Evolutionary conservation across 352 stramenopile species (phyloP), one percentile per base, ranked within the genome.

Genomic region (Thalassiosira exigua): DNA sequence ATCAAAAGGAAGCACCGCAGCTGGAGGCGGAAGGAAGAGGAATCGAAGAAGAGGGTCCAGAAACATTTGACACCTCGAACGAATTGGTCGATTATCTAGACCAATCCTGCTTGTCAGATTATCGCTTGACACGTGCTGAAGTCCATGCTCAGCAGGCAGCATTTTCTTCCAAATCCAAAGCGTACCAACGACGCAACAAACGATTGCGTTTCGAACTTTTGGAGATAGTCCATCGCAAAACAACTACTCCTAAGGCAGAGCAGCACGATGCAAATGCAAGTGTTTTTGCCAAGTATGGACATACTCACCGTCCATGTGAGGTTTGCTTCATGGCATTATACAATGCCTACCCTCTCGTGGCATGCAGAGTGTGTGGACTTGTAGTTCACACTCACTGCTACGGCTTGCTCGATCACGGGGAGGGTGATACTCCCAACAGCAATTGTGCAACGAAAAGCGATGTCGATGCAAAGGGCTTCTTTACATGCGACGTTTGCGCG

Each of bases 201-300:
- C 54, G 64, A 44, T 69, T 84, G 41, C 33, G 76, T 29, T 65
- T 60, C 22, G 76, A 75, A 22, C 19, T 84, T 4, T 56, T 84
- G 32, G 62, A 75, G 42, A 53, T 79, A n/a, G 76, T 58, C 1
- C 75, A 69, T 53, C 4, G 39, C 4, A 59, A 83, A n/a, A n/a
- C n/a, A n/a, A n/a, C n/a, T n/a, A n/a, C n/a, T n/a, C n/a, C n/a
- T n/a, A n/a, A n/a, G n/a, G n/a, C n/a, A n/a, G n/a, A n/a, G n/a
- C n/a, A n/a, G n/a, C n/a, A n/a, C n/a, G n/a, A n/a, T n/a, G n/a
- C n/a, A n/a, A n/a, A n/a, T n/a, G n/a, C n/a, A n/a, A n/a, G n/a
- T n/a, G n/a, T n/a, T n/a, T n/a, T n/a, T n/a, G n/a, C 75, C n/a
- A 83, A 66, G 48, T 83, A 83, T 46, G 75, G 68, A 29, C 75